Base-by-base conservation (phyloP, 768 basidiomycete species). In the Trametes maxima region DNA sequence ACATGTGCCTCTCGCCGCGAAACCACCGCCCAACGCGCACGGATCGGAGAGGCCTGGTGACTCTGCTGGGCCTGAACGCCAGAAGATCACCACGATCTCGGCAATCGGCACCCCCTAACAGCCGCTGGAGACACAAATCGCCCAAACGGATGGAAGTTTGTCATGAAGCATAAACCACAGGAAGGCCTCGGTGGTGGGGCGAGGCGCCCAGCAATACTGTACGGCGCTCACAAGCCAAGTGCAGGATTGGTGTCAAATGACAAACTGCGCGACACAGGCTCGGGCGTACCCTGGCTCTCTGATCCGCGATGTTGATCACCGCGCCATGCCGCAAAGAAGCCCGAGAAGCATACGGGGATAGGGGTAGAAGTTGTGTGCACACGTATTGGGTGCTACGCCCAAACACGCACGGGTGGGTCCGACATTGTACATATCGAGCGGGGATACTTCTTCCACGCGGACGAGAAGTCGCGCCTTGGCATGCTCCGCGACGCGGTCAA, bases 281-380 rank as follows among this genome's bases (percentile, higher is more conserved):
- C 45, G 36, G 45, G 21, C 13, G 36, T 24, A 24, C 7, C 36
- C 21, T 33, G 25, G 33, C 7, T 3, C 10, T 16, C 17, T 44
- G 57, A 59, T 59, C 49, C 50, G 49, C 33, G 17, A 7, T 52
- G 57, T 25, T 60, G 45, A 60, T 60, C 59, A 53, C 47, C 48
- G 59, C 59, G 51, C 54, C 59, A 59, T 42, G 39, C n/a, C 48
- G 28, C 39, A 40, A 48, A 35, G 37, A 47, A 55, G 17, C 28
- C 28, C 8, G 4, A 33, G 28, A 33, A 33, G 8, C 12, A 17
- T 35, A 13, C 55, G 46, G 35, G 35, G 16, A 40, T 46, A 39
- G 36, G 35, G 44, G 25, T 25, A 13, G 16, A 13, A 17, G n/a
- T 28, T 11, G 14, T 12, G 19, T 19, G 7, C 28, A 19, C 43